Conservation (phyloP, 2,329 filamentous ascomycete genomes). For the Penicillium freii region DNA sequence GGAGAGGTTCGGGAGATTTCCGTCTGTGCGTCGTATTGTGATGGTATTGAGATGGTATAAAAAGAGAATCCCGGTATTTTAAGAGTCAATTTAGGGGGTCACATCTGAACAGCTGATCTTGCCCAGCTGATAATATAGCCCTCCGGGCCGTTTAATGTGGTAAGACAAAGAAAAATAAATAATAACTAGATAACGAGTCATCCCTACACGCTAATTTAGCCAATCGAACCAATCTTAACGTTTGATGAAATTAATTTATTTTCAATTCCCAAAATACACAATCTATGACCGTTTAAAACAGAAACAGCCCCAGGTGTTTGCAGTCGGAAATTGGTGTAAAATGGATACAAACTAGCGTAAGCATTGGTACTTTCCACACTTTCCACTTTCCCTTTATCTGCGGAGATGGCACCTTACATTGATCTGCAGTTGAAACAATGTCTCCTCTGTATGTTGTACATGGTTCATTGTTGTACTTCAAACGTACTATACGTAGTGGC, state of each 20-base stretch:
- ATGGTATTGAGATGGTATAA: background rate
- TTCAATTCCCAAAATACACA: background rate
- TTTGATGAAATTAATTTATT: background rate
- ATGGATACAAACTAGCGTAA: background rate
- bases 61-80: background rate
- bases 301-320: constrained; percentile 11
- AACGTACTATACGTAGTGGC: background rate
- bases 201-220: background rate
- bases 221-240: background rate
- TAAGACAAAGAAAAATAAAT: background rate
- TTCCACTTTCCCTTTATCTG: background rate
- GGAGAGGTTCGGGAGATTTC: background rate
- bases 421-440: background rate
- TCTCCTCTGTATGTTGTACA: background rate
- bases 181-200: background rate
- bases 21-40: background rate
- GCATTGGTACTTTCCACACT: background rate
- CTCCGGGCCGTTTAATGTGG: background rate
- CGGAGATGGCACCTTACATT: background rate
- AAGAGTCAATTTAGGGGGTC: background rate
- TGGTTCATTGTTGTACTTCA: background rate
- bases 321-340: background rate
- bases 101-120: background rate
- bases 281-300: background rate
- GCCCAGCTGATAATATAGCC: background rate